Base-by-base conservation (phyloP, 805 yeast genomes). In the Wickerhamiella sorbophila region DNA sequence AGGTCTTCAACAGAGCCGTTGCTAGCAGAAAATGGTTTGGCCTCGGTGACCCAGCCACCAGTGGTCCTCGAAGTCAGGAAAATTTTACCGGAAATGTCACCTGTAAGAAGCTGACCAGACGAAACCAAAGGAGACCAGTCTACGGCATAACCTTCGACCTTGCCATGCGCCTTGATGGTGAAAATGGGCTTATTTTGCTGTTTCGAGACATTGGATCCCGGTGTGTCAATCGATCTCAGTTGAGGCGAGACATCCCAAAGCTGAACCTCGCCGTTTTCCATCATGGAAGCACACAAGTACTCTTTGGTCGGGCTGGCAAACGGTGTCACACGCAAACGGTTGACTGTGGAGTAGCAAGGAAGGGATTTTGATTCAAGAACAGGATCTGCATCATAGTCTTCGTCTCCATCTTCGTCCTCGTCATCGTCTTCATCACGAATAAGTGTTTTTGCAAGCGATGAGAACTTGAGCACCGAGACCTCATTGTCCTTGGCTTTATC, bases 71-170 rank as follows among this genome's bases (percentile, higher is more conserved):
- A 69, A 5, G 97, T 86, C 42, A 79, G 65, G 60, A 72, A 81
- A 33, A 88, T 73, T 55, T 88, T 70, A 40, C 98, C 98, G 17
- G 80, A 65, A 49, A 83, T 67, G 59, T 91, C 98, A 53, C 98
- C 98, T 3, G 93, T 74, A 44, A 91, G 67, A 47, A 91, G 65
- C 1, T 86, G 71, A 18, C 97, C 97, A 3, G 84, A 74, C 49
- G 70, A 71, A 46, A 77, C 72, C 48, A 80, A 64, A 34, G 96
- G 95, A 1, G 94, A 83, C 98, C 98, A 91, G 61, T 88, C 98
- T 36, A 91, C 61, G 14, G 95, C 98, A 56, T 85, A 91, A 29
- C 98, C 97, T 65, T 91, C 98, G n/a, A 83, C 94, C 50, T 79
- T 79, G 19, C 96, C 96, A 59, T 91, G 98, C 48, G 65, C 70